Evolutionary conservation across 176 grass and related monocot species (phyloP).

Genomic region (Hyparrhenia diplandra): DNA sequence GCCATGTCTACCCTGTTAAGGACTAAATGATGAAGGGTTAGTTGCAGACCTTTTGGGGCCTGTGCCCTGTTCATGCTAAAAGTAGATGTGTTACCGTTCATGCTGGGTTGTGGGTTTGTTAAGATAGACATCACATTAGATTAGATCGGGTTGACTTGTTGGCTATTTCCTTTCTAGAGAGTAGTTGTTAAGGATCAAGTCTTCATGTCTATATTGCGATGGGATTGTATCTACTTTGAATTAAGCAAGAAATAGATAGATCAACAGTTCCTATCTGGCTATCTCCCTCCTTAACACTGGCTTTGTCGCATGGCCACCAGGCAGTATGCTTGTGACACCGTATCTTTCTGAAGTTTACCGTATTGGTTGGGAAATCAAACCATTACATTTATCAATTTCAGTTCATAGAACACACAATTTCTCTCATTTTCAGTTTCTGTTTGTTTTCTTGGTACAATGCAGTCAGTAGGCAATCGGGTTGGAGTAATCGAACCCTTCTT

Average conservation of each 20-base stretch:
- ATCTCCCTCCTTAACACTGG: background rate
- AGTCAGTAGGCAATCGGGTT: constrained; percentile 88
- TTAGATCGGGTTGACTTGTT: background rate
- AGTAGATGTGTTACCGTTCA: background rate
- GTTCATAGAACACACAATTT: background rate
- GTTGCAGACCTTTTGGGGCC: background rate
- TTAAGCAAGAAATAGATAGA: background rate
- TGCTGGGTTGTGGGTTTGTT: background rate
- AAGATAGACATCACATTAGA: background rate
- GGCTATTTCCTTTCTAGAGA: background rate
- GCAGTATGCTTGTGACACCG: background rate
- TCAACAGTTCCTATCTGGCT: background rate
- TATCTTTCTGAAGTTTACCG: background rate
- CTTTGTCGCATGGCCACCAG: background rate
- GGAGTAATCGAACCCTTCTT: constrained; percentile 87
- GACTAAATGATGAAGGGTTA: background rate
- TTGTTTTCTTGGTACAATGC: constrained; percentile 28
- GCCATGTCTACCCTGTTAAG: background rate
- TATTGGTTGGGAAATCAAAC: background rate
- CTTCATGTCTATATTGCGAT: background rate
- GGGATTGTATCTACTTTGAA: background rate
- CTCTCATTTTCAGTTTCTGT: background rate
- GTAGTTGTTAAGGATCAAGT: background rate
- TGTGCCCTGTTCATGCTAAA: background rate
- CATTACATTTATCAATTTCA: background rate